Evolutionary conservation across 2,329 filamentous ascomycete species (phyloP).

Genomic region (Penicillium sp.): DNA sequence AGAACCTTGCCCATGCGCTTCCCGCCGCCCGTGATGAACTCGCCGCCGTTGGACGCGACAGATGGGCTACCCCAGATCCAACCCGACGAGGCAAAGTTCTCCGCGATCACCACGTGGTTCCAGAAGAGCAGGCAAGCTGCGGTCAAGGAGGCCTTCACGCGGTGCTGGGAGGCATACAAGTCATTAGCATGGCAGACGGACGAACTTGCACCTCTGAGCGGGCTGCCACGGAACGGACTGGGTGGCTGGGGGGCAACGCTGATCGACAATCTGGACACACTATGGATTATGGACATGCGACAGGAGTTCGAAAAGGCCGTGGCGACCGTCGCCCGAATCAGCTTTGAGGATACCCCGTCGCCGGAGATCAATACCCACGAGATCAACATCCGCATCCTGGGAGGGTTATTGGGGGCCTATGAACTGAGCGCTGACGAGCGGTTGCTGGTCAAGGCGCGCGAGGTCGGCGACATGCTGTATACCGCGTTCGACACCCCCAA

Average conservation of each 20-base stretch:
- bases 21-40: conserved; percentile 2
- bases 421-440: conserved; percentile 72
- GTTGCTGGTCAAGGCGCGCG: conserved; percentile 70
- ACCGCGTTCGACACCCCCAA: conserved; percentile 84
- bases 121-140: conserved; percentile 35
- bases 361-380: conserved; percentile 77
- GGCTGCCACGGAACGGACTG: conserved; percentile 68
- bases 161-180: conserved; percentile 76
- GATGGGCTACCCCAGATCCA: conserved; percentile 9
- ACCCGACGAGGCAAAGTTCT: conserved; percentile 1
- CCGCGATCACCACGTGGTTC: conserved; percentile 3
- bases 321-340: conserved; percentile 63
- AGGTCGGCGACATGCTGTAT: conserved; percentile 74
- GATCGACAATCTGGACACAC: conserved; percentile 73
- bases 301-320: conserved; percentile 75
- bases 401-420: conserved; percentile 76
- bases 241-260: conserved; percentile 85
- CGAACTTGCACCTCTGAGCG: conserved; percentile 72
- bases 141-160: conserved; percentile 69
- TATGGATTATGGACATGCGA: conserved; percentile 77
- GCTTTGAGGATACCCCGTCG: conserved; percentile 70
- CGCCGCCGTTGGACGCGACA: conserved; percentile 2
- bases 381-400: conserved; percentile 81
- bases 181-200: conserved; percentile 76
- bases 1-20: conserved; percentile 10